A percentile compares a stretch with the other conserved stretches of the same genome.
Evolutionary conservation across 2,329 filamentous ascomycete species (phyloP).

Genomic region (Diplodia intermedia): DNA sequence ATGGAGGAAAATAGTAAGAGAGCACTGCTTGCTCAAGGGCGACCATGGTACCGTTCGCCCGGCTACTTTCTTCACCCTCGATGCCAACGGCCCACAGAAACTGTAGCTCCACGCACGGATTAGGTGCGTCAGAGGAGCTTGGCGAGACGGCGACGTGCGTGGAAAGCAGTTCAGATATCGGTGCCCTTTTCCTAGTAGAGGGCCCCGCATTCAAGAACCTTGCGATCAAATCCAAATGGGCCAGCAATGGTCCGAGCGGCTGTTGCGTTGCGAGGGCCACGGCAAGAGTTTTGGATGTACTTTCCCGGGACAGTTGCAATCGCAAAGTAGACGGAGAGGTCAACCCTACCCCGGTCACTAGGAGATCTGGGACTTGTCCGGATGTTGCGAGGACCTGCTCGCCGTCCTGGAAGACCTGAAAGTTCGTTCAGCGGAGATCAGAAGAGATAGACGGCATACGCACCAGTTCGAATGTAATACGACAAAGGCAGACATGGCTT

Average conservation of each 20-base stretch:
- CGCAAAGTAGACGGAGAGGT: neutral
- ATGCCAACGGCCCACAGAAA: slow-evolving; percentile 15
- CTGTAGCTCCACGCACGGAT: neutral
- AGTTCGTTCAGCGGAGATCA: neutral
- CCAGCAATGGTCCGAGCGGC: neutral
- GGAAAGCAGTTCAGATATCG: neutral
- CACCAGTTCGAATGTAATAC: slow-evolving; percentile 15
- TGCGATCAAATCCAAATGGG: slow-evolving; percentile 8
- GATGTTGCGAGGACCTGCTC: neutral
- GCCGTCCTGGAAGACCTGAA: neutral
- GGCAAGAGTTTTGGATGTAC: neutral
- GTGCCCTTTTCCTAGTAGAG: neutral
- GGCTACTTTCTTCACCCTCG: slow-evolving; percentile 6
- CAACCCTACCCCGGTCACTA: neutral
- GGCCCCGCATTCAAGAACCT: neutral
- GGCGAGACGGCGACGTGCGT: neutral
- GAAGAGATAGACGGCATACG: too few relatives aligned
- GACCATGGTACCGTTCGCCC: neutral
- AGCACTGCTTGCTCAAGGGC: slow-evolving; percentile 6
- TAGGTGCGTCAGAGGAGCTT: neutral
- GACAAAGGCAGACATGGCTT: neutral
- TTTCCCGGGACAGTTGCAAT: neutral
- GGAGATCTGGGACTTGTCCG: neutral
- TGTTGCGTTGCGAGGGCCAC: neutral
- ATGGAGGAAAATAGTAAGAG: slow-evolving; percentile 9